These are phyloP conservation scores for Rhododendron williamsianum DNA, from an alignment of 148 eudicot species.

Conservation along the genomic window DNA sequence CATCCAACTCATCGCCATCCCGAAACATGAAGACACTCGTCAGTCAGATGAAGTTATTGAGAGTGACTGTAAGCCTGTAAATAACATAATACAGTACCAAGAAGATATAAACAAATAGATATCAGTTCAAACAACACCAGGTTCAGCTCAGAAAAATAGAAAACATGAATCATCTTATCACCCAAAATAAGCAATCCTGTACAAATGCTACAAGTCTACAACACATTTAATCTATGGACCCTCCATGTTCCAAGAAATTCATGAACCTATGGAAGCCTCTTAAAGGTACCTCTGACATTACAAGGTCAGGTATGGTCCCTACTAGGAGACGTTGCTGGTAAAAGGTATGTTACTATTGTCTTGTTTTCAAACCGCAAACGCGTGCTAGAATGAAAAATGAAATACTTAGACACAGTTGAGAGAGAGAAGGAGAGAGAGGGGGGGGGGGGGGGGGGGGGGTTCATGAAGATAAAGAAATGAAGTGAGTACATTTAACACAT, in stretches of 20 bases:
- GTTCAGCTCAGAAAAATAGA: neutral
- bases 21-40: neutral
- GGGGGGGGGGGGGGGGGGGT: neutral
- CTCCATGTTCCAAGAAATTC: neutral
- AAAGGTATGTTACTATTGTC: neutral
- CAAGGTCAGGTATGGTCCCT: no score
- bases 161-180: neutral
- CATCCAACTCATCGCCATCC: conserved; percentile 1
- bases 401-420: neutral
- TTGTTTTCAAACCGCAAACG: neutral
- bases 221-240: neutral
- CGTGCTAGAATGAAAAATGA: neutral
- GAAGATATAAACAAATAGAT: neutral
- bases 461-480: neutral
- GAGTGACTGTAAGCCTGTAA: neutral
- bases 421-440: neutral
- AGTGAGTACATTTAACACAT: neutral
- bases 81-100: neutral
- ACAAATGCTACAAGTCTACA: neutral
- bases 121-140: neutral
- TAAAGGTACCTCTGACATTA: neutral
- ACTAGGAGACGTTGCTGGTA: no score
- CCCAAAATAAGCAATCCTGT: neutral
- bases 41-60: neutral
- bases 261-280: neutral